Evolutionary conservation across 2,329 filamentous ascomycete genomes (phyloP), one percentile per base, ranked within the genome.

Genomic region (Colletotrichum higginsianum): DNA sequence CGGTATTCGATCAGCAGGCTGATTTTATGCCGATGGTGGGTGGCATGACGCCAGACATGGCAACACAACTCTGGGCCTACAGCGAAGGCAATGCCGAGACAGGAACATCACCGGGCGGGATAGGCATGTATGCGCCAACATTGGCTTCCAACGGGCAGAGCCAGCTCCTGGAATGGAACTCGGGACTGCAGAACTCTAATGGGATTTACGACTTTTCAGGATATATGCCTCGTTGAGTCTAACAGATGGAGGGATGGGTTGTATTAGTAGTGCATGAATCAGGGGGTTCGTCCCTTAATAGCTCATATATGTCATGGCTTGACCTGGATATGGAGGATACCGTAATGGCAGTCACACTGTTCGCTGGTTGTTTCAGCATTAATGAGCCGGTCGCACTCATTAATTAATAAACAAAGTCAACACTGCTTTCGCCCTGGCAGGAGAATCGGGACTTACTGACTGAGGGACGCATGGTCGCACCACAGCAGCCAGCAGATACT

Each of bases 171-270:
- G 61, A 42, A 11, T 72, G 70, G 66, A 23, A 52, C n/a, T 47
- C 61, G 18, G 49, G 46, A 12, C 35, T 72, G 49, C 66, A 70
- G 47, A 60, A 67, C 13, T 46, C 67, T 23, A 57, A 62, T 26
- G 71, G 67, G 15, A 35, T 71, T 57, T 73, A 67, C 47, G 40
- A 67, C 46, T 73, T 71, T 26, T 42, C 61, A 3, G 71, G 71
- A 35, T 73, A 73, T 12, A 50, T 70, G 55, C 55, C 70, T 18
- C 56, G 60, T 11, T 70, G 23, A n/a, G 23, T 23, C n/a, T 23
- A 16, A 13, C 21, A 42, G 23, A 26, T 2, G 9, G 4, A 21
- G 13, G 8, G 23, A 23, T 2, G 8, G 12, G 8, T 38, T 61
- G 56, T 67, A 50, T 13, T 16, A 61, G 8, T 52, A 62, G 16